Conservation (phyloP, 768 basidiomycete genomes). For the Phylloporus rhodoxanthus region DNA sequence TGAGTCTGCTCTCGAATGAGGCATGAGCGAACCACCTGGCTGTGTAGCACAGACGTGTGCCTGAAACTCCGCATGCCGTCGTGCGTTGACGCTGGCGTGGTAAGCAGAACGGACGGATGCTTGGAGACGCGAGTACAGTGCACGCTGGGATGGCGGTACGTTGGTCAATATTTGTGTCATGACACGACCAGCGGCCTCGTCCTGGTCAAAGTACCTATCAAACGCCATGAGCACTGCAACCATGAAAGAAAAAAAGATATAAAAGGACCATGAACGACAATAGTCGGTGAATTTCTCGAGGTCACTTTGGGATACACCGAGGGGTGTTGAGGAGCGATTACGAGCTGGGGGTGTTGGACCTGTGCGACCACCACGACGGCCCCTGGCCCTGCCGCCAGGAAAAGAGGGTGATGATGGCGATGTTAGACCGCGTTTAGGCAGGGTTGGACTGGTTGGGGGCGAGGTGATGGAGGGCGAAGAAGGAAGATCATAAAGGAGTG, state of each 20-base stretch:
- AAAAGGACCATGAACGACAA: slow-evolving; percentile 65
- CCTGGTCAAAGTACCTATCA: slow-evolving; percentile 77
- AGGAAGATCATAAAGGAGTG: slow-evolving; percentile 74
- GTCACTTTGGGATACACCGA: slow-evolving; percentile 59
- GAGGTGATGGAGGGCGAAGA: slow-evolving; percentile 46
- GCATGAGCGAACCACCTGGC: slow-evolving; percentile 74
- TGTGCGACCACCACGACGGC: slow-evolving; percentile 45
- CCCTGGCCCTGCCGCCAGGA: slow-evolving; percentile 42
- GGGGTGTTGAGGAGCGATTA: slow-evolving; percentile 65
- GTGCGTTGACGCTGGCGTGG: slow-evolving; percentile 72
- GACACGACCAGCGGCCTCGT: slow-evolving; percentile 66
- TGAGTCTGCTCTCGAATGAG: slow-evolving; percentile 66
- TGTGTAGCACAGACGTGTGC: slow-evolving; percentile 76
- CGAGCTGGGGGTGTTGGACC: slow-evolving; percentile 46
- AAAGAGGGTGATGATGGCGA: slow-evolving; percentile 60
- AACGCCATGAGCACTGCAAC: slow-evolving; percentile 3
- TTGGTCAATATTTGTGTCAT: slow-evolving; percentile 82
- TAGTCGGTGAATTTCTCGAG: slow-evolving; percentile 72
- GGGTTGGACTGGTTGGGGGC: slow-evolving; percentile 50
- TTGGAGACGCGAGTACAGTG: slow-evolving; percentile 81
- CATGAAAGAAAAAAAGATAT: background rate
- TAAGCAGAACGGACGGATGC: slow-evolving; percentile 81
- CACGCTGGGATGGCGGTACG: slow-evolving; percentile 76
- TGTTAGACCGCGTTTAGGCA: slow-evolving; percentile 34
- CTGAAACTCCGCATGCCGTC: slow-evolving; percentile 77